Base-by-base conservation (phyloP, 495 filamentous ascomycete genomes). In the Xanthoparmelia taractica region DNA sequence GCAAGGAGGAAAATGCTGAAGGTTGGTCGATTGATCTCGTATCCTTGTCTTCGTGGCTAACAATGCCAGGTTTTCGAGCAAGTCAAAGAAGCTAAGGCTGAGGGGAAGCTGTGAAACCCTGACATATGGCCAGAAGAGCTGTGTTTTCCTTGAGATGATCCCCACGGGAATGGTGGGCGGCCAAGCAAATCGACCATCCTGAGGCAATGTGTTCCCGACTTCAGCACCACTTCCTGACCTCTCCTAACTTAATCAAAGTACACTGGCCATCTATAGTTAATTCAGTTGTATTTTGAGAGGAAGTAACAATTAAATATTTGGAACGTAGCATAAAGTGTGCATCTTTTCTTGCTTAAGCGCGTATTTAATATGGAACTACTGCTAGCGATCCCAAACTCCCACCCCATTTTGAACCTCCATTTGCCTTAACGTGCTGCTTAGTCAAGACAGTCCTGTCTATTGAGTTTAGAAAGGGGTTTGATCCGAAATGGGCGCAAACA, bases 1-100 rank as follows among this genome's bases (percentile, higher is more conserved):
- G 94, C 94, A 25, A 81, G 94, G 63, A 90, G 92, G 75, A 98
- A 98, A 82, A 96, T 98, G 92, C 78, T 98, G 54, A 98, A 98
- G 84, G 94, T 90, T 64, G 71, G 80, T 75, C 25, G 33, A 23
- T 17, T 41, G 23, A 33, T n/a, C 36, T 66, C 33, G 10, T 29
- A 10, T 40, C 47, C 8, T 2, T 12, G 63, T 45, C 43, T 23
- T 18, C 37, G 58, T 37, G 52, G 59, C 66, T 73, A 65, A 76
- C 69, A 58, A 58, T 59, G 12, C 57, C 67, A 88, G 85, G 86
- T 96, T 34, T 97, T 97, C 75, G 92, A 95, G 70, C 93, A 97
- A 79, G 92, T 98, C 71, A 88, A 86, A 70, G 91, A 89, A 68
- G 87, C 86, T 66, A 86, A 83, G 68, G 79, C 83, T 54, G 85